phyloP scores from a whole-genome alignment of 2,329 filamentous ascomycete species.

The Conoideocrella luteorostrata region DNA sequence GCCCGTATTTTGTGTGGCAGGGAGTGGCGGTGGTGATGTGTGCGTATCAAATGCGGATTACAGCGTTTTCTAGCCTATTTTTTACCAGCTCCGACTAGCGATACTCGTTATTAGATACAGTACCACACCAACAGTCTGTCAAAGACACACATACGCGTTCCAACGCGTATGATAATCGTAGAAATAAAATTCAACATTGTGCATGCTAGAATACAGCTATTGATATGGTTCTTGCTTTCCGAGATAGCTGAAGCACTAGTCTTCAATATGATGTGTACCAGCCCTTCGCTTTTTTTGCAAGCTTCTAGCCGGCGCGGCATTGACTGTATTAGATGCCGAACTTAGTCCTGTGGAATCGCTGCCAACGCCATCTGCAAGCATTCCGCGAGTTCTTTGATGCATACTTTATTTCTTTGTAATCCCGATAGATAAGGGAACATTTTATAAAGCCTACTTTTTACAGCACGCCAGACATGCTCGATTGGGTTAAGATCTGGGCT shows the following conservation, averaged over 20 bases:
- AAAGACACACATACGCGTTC: neutral
- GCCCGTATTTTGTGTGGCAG: too few relatives aligned
- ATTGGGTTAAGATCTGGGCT: neutral
- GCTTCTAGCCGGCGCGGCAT: neutral
- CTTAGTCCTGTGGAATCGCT: constrained; percentile 1
- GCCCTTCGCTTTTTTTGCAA: constrained; percentile 1
- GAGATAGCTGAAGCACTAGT: neutral
- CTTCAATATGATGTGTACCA: constrained; percentile 1
- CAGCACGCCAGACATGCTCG: neutral
- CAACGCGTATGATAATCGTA: neutral
- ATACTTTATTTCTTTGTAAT: constrained; percentile 1
- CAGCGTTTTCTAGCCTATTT: too few relatives aligned
- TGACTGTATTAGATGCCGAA: neutral
- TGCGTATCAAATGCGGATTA: too few relatives aligned
- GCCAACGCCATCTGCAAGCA: neutral
- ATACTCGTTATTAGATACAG: neutral
- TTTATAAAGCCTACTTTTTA: neutral
- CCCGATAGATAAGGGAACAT: neutral
- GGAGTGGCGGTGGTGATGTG: too few relatives aligned
- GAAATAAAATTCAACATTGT: constrained; percentile 1
- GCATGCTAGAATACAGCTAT: neutral
- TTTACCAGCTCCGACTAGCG: neutral
- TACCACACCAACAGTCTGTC: constrained; percentile 1
- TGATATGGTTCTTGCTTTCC: neutral
- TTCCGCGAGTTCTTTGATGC: neutral